Evolutionary conservation across 768 basidiomycete genomes (phyloP).

Genomic region (Russula olivacea): DNA sequence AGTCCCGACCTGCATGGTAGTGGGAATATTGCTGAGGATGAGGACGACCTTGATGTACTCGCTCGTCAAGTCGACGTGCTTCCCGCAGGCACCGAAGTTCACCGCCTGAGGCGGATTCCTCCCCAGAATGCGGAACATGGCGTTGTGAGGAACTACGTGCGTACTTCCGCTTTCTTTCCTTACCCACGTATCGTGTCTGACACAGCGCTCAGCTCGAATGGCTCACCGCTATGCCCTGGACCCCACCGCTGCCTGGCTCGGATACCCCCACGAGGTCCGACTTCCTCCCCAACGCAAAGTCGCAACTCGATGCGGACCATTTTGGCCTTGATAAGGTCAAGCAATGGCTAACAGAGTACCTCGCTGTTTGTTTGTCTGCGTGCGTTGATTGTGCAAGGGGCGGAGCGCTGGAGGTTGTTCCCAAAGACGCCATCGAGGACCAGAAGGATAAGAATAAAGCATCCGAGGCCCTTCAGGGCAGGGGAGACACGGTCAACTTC

Average conservation of each 20-base stretch:
- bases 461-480: slow-evolving; percentile 14
- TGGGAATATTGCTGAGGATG: slow-evolving; percentile 43
- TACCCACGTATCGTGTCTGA: not conserved
- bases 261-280: slow-evolving; percentile 44
- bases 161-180: slow-evolving; percentile 29
- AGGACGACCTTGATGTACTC: slow-evolving; percentile 73
- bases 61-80: slow-evolving; percentile 70
- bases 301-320: slow-evolving; percentile 84
- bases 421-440: slow-evolving; percentile 21
- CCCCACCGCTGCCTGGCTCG: slow-evolving; percentile 38
- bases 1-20: not conserved
- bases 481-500: not conserved
- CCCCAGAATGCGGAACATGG: slow-evolving; percentile 87
- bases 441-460: not conserved
- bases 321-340: slow-evolving; percentile 92
- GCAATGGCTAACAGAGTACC: slow-evolving; percentile 83
- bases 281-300: slow-evolving; percentile 65
- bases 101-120: slow-evolving; percentile 80
- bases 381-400: slow-evolving; percentile 25
- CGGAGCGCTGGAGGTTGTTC: slow-evolving; percentile 21
- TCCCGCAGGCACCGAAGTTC: slow-evolving; percentile 67
- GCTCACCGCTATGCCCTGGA: slow-evolving; percentile 84
- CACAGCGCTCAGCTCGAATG: slow-evolving; percentile 70
- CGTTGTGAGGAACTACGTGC: slow-evolving; percentile 76
- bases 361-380: slow-evolving; percentile 74